Base-by-base conservation (phyloP, 176 grass and related monocot species). In the Aegilops speltoides region DNA sequence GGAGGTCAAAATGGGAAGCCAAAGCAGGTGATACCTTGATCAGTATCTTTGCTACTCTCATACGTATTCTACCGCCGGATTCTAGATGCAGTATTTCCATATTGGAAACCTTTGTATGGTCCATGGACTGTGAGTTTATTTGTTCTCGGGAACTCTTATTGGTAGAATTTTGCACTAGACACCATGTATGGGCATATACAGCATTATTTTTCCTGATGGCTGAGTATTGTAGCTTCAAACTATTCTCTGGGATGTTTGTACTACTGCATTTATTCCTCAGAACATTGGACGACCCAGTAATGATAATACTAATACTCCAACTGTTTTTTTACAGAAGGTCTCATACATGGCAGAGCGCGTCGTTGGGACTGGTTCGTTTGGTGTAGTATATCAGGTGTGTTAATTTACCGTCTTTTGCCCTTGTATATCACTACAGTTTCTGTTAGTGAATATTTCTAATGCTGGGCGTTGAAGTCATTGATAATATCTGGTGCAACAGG, bases 321-420 rank as follows among this genome's bases (percentile, higher is more conserved):
- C 91, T 94, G 64, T 65, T 82, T 83, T 65, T 82, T 83, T 88
- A 37, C 92, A 99, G 97, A 92, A 93, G 87, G 93, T 99, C 76
- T 97, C 97, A 65, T 98, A 96, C 79, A 96, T 96, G 93, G 96
- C 96, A 73, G 96, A 98, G 45, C 90, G 92, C 8, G 92, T 96
- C 32, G 94, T 96, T 76, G 96, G 96, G 25, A 98, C 93, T 66
- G 96, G 96, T 82, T 96, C 96, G 32, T 98, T 98, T 89, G 96
- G 96, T 82, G 83, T 93, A 50, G 96, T 98, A 83, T 98, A 94
- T 88, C 96, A 98, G 93, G 96, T 98, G 84, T 22, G 26, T 10
- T 50, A 65, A 65, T 83, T 50, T 78, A 66, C 31, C 36, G 61
- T 50, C 10, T 38, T 74, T 76, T 25, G n/a, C 56, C 41, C 84